phyloP scores from a whole-genome alignment of 805 yeast genomes.

The Suhomyces sp. region DNA sequence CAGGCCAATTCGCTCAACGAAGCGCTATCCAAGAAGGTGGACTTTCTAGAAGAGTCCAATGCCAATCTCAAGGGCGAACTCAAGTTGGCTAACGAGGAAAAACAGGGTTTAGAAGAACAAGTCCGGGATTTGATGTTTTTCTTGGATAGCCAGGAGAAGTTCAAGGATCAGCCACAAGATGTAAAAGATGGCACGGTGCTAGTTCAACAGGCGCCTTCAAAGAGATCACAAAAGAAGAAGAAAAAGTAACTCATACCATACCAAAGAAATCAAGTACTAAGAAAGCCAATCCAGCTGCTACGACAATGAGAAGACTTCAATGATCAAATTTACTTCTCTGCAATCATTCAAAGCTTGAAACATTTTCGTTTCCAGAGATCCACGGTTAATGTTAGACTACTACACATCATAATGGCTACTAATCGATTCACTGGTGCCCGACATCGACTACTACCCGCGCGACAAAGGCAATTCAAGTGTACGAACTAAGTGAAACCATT shows the following conservation, averaged over 20 bases:
- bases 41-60: slow-evolving; percentile 25
- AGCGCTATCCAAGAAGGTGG: slow-evolving; percentile 38
- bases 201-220: slow-evolving; percentile 29
- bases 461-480: background rate
- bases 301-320: too few species aligned
- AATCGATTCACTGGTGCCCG: too few species aligned
- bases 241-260: background rate
- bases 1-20: slow-evolving; percentile 34
- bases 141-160: slow-evolving; percentile 68
- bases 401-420: too few species aligned
- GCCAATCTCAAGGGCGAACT: slow-evolving; percentile 27
- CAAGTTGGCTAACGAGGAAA: slow-evolving; percentile 31
- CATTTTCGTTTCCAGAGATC: too few species aligned
- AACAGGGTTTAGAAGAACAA: slow-evolving; percentile 56
- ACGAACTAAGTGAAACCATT: background rate
- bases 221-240: slow-evolving; percentile 16
- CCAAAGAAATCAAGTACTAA: too few species aligned
- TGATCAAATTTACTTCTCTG: too few species aligned
- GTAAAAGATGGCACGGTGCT: slow-evolving; percentile 68
- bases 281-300: too few species aligned
- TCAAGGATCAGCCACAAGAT: slow-evolving; percentile 68
- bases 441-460: too few species aligned
- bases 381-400: too few species aligned
- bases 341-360: too few species aligned
- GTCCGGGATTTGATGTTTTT: slow-evolving; percentile 78